Evolutionary conservation across 2,329 filamentous ascomycete genomes (phyloP).

Genomic region (Diaporthe eres): DNA sequence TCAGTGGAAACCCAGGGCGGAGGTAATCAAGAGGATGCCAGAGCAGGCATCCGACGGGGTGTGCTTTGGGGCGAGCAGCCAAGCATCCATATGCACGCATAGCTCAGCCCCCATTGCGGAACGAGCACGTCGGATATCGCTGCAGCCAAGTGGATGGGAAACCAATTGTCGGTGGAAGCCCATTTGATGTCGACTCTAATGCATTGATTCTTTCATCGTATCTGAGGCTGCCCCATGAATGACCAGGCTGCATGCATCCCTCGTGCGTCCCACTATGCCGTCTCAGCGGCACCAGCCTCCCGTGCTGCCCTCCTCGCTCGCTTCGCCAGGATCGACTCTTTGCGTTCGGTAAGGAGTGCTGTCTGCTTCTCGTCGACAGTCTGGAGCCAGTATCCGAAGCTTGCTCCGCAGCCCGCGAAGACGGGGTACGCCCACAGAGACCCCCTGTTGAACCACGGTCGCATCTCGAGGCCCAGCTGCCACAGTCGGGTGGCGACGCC

Average conservation of each 20-base stretch:
- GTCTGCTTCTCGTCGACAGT: conserved; percentile 89
- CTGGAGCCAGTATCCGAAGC: conserved; percentile 97
- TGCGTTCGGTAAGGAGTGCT: conserved; percentile 82
- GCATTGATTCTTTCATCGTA: conserved; percentile 3
- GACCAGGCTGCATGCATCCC: background rate
- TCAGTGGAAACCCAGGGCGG: background rate
- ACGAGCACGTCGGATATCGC: background rate
- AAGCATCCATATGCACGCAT: background rate
- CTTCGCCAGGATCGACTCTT: conserved; percentile 89
- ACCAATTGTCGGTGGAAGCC: conserved; percentile 32
- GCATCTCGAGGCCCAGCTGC: conserved; percentile 99
- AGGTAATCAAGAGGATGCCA: background rate
- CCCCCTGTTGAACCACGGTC: conserved; percentile 87
- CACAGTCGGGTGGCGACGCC: conserved; percentile 93
- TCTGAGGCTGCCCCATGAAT: conserved; percentile 3
- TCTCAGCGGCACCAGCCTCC: conserved; percentile 64
- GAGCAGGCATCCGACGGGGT: background rate
- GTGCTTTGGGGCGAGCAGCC: background rate
- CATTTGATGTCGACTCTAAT: conserved; percentile 20
- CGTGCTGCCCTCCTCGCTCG: conserved; percentile 81
- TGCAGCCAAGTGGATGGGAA: conserved; percentile 21
- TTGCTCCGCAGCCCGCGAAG: conserved; percentile 87
- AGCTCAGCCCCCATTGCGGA: background rate
- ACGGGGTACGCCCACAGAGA: conserved; percentile 93
- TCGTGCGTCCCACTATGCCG: conserved; percentile 11